phyloP scores from a whole-genome alignment of 768 basidiomycete genomes.

The Gymnopilus junonius region DNA sequence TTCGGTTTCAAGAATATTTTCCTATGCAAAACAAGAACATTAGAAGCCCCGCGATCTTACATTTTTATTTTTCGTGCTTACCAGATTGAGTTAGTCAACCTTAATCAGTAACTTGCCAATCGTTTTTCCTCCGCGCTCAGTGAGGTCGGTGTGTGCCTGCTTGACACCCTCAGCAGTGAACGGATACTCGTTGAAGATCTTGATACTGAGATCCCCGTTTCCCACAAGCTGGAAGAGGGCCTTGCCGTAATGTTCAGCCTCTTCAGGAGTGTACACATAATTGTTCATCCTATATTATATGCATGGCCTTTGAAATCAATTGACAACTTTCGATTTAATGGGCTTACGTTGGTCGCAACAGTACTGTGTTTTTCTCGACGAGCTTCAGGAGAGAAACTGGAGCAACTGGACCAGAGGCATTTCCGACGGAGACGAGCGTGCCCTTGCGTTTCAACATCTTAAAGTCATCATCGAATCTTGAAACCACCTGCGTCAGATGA shows the following conservation, averaged over 20 bases:
- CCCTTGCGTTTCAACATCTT: slow-evolving; percentile 84
- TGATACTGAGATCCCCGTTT: slow-evolving; percentile 64
- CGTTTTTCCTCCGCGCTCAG: slow-evolving; percentile 64
- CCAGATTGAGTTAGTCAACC: slow-evolving; percentile 33
- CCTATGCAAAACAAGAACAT: not conserved
- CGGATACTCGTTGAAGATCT: slow-evolving; percentile 77
- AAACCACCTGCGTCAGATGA: not conserved
- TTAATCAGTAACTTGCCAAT: slow-evolving; percentile 88
- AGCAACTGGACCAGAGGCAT: slow-evolving; percentile 85
- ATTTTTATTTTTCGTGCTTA: too few species aligned
- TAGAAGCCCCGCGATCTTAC: too few species aligned
- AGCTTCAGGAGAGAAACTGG: slow-evolving; percentile 79
- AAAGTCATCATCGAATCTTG: slow-evolving; percentile 80
- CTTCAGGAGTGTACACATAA: slow-evolving; percentile 76
- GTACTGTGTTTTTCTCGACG: slow-evolving; percentile 79
- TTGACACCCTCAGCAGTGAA: slow-evolving; percentile 82
- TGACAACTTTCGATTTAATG: not conserved
- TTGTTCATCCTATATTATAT: slow-evolving; percentile 58
- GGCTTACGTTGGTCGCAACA: slow-evolving; percentile 75
- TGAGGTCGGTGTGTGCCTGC: slow-evolving; percentile 80
- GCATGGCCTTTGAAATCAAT: not conserved
- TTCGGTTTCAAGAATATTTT: not conserved
- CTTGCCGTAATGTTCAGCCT: slow-evolving; percentile 65
- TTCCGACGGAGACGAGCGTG: slow-evolving; percentile 89
- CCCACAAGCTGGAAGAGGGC: slow-evolving; percentile 67